phyloP scores from a whole-genome alignment of 1,284 basidiomycete genomes.

The Dichomitus squalens region DNA sequence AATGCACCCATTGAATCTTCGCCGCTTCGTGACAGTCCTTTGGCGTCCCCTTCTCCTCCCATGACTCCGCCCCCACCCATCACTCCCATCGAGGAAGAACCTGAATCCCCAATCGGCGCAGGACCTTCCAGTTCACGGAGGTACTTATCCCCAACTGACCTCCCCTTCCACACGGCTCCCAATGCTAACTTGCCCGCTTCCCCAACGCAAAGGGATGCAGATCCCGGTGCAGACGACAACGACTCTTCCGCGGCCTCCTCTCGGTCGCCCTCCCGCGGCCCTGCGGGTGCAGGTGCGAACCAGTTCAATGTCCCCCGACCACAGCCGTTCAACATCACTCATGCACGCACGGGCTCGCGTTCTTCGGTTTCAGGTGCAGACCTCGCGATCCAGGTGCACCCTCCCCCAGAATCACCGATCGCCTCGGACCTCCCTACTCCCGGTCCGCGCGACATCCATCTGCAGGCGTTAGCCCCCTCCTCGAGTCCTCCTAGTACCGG shows the following conservation, averaged over 20 bases:
- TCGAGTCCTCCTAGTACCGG: conserved; percentile 17
- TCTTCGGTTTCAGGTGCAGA: conserved; percentile 55
- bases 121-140: conserved; percentile 51
- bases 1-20: conserved; percentile 56
- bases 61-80: conserved; percentile 75
- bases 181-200: conserved; percentile 52
- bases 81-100: conserved; percentile 72
- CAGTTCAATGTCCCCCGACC: conserved; percentile 74
- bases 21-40: conserved; percentile 51
- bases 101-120: conserved; percentile 33
- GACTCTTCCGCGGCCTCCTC: conserved; percentile 34
- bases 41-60: conserved; percentile 46
- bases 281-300: conserved; percentile 69
- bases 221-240: conserved; percentile 24
- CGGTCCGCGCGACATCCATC: conserved; percentile 74
- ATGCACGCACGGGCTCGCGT: conserved; percentile 36
- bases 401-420: conserved; percentile 74
- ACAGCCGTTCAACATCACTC: conserved; percentile 36
- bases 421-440: conserved; percentile 79
- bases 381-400: conserved; percentile 67
- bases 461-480: conserved; percentile 62
- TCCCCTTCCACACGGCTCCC: conserved; percentile 58
- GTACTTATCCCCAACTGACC: conserved; percentile 70
- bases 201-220: conserved; percentile 37
- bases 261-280: conserved; percentile 34